Evolutionary conservation across 164 flowering plant genomes (phyloP).

Genomic region (Santalum album): DNA sequence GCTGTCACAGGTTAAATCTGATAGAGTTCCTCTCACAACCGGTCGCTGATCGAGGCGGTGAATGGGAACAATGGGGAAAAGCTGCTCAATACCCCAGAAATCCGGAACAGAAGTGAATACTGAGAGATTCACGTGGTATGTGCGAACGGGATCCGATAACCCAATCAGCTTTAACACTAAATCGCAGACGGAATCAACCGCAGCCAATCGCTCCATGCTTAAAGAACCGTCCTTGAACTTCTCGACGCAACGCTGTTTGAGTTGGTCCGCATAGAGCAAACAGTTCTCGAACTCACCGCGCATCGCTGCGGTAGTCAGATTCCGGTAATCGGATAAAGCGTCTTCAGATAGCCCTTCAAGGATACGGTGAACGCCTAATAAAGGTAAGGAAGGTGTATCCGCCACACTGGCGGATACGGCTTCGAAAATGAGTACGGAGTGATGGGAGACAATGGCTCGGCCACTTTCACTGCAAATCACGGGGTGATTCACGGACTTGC

Average conservation of each 20-base stretch:
- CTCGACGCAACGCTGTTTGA: conserved; percentile 77
- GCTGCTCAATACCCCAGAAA: conserved; percentile 91
- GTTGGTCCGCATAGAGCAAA: conserved; percentile 54
- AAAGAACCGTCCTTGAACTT: conserved; percentile 79
- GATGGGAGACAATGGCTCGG: conserved; percentile 92
- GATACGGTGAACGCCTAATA: conserved; percentile 23
- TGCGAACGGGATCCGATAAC: conserved; percentile 39
- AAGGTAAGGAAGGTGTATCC: conserved; percentile 14
- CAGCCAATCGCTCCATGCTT: conserved; percentile 75
- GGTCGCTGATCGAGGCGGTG: conserved; percentile 78
- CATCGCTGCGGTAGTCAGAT: conserved; percentile 40
- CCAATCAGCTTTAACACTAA: conserved; percentile 48
- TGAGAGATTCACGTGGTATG: conserved; percentile 85
- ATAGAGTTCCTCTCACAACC: conserved; percentile 53
- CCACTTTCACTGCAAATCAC: conserved; percentile 95
- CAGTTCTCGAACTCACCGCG: conserved; percentile 56
- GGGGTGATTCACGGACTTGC: conserved; percentile 71
- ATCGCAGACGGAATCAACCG: conserved; percentile 74
- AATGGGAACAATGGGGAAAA: conserved; percentile 87
- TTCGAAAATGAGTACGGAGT: conserved; percentile 78
- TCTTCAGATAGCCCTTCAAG: conserved; percentile 51
- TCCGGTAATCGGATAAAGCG: conserved; percentile 48
- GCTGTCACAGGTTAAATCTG: conserved; percentile 96
- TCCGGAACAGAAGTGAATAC: conserved; percentile 92
- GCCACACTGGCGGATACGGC: conserved; percentile 49